Conservation (phyloP, 305 asterid species). For the Andrographis paniculata region DNA sequence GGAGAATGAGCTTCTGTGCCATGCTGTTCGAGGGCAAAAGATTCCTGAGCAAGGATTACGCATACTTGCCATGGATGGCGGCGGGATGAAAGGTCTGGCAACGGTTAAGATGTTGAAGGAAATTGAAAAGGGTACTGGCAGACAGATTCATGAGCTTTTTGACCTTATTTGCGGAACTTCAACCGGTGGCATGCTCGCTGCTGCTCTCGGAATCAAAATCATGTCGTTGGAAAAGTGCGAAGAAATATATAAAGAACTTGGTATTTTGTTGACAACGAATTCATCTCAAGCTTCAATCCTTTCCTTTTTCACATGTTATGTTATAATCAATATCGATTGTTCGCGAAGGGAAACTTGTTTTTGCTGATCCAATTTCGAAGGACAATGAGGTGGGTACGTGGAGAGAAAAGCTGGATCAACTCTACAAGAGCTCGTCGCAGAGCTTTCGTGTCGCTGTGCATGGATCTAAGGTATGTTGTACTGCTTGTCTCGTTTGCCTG, state of each 20-base stretch:
- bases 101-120: constrained; percentile 86
- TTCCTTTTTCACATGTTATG: constrained; percentile 14
- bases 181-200: constrained; percentile 99
- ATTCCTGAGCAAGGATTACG: constrained; percentile 92
- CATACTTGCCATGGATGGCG: constrained; percentile 98
- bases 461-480: constrained; percentile 79
- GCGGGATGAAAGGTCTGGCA: constrained; percentile 99
- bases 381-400: constrained; percentile 97
- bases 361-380: constrained; percentile 94
- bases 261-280: constrained; percentile 31
- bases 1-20: constrained; percentile 92
- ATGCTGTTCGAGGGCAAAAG: constrained; percentile 75
- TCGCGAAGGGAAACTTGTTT: constrained; percentile 85
- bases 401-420: constrained; percentile 99
- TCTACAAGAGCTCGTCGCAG: constrained; percentile 96
- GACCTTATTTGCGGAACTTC: constrained; percentile 99
- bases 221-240: constrained; percentile 96
- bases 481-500: too few species aligned
- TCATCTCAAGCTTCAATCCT: constrained; percentile 15
- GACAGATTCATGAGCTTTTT: constrained; percentile 90
- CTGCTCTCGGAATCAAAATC: constrained; percentile 88
- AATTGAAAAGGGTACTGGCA: constrained; percentile 95
- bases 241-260: constrained; percentile 97
- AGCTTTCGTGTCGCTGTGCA: constrained; percentile 95
- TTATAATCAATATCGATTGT: not conserved